Evolutionary conservation across 2,329 filamentous ascomycete species (phyloP), one percentile per base, ranked within the genome.

Genomic region (Phialocephala subalpina): DNA sequence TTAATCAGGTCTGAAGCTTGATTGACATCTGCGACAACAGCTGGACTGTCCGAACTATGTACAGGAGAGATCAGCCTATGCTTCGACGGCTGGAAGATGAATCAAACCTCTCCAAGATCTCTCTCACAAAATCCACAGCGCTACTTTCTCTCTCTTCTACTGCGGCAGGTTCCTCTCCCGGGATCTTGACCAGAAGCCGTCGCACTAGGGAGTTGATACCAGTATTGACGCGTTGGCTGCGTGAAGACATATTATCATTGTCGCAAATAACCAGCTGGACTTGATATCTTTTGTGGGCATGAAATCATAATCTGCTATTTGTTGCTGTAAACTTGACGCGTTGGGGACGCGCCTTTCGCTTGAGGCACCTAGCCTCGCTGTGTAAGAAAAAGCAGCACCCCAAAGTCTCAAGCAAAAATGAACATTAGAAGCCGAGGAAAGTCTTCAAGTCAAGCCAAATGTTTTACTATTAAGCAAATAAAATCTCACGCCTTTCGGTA

Each of bases 1-100:
- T 95, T 96, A 78, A 99, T 97, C 73, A 97, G 82, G 77, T 97
- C 94, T 35, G 93, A 93, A 62, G 94, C 94, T 83, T 97, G 94
- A 77, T 97, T 95, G 70, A 97, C 90, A 72, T 83, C 83, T 65
- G 77, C 77, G 40, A 77, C 73, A n/a, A 77, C 73, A n/a, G 75
- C 70, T 52, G 75, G 72, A 59, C 62, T 64, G 62, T 63, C 70
- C 55, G 73, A 75, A 62, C 72, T 77, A 65, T 25, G 33, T 47
- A 8, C 3, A 20, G 62, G 7, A 57, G 55, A 16, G n/a, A 58
- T 64, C 58, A 56, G 47, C 55, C 63, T 71, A 56, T 69, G 66
- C 38, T 55, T 49, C 33, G 47, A 49, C 11, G 22, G 29, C 35
- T 38, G 35, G 16, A 45, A 16, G 9, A 18, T 9, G 20, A 29